phyloP scores from a whole-genome alignment of 2,329 filamentous ascomycete genomes.

The Fusarium sp. region DNA sequence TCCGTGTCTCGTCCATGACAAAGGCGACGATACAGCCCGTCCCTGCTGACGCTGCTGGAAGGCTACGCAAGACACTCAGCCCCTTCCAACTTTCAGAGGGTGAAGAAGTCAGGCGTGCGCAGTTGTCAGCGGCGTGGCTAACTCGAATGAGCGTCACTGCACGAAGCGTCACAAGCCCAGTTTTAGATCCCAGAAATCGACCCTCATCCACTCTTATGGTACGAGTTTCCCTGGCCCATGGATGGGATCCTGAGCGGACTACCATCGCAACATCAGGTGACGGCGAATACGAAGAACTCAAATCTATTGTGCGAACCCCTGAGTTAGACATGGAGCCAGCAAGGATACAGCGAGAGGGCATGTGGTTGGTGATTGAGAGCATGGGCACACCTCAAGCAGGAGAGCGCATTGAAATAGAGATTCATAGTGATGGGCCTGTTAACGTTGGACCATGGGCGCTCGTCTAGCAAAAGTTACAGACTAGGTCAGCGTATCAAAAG shows the following conservation, averaged over 20 bases:
- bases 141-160: constrained; percentile 64
- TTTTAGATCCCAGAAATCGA: constrained; percentile 25
- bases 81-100: constrained; percentile 65
- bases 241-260: constrained; percentile 76
- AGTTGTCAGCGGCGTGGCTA: constrained; percentile 61
- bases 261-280: constrained; percentile 75
- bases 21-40: constrained; percentile 71
- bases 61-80: constrained; percentile 71
- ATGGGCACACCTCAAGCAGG: constrained; percentile 67
- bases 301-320: constrained; percentile 74
- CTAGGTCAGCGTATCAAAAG: not conserved
- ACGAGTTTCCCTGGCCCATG: constrained; percentile 79
- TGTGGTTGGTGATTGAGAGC: constrained; percentile 87
- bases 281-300: constrained; percentile 80
- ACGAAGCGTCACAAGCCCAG: constrained; percentile 49
- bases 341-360: constrained; percentile 65
- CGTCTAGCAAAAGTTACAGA: constrained; percentile 19
- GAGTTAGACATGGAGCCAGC: constrained; percentile 81
- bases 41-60: constrained; percentile 80
- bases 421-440: constrained; percentile 64
- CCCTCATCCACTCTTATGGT: constrained; percentile 67
- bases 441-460: constrained; percentile 60
- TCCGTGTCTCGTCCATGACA: constrained; percentile 77
- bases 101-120: constrained; percentile 57
- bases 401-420: constrained; percentile 65